Evolutionary conservation across 176 grass and related monocot species (phyloP), one percentile per base, ranked within the genome.

Genomic region (Luzula sylvatica): DNA sequence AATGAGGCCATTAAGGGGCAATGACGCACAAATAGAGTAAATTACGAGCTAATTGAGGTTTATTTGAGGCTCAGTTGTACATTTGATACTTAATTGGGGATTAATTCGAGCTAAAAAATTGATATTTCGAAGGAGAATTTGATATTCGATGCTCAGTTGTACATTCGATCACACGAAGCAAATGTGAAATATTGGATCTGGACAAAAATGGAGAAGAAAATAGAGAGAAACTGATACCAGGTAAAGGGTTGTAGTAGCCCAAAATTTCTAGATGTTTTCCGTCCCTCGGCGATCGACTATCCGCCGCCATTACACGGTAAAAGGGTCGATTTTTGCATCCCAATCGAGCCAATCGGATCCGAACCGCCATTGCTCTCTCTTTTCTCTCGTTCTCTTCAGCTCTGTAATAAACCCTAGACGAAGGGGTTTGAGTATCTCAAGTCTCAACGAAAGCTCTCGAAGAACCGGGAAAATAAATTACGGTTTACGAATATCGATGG

Each of bases 161-260:
- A n/a, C n/a, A n/a, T n/a, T n/a, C n/a, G n/a, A n/a, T n/a, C n/a
- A n/a, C n/a, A n/a, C 1, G 8, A 44, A 44, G 22, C 1, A 12
- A 54, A 46, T 28, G 3, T 22, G 16, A 48, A 13, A 11, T 42
- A 40, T 0, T 7, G 15, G 39, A 42, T n/a, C 3, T 26, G 29
- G 1, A 27, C 4, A 1, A 18, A n/a, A n/a, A n/a, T n/a, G n/a
- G n/a, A n/a, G n/a, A n/a, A n/a, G n/a, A n/a, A 61, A 28, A 15
- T 40, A 15, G 47, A 25, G 26, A 44, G 27, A 7, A 0, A 3
- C 4, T 2, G 20, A 3, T 32, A 70, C 82, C 78, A 0, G 74
- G 78, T 44, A 95, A 65, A 4, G 90, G 83, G 67, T 95, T 88
- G 73, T 82, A 95, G 66, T 88, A 95, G 14, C 80, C 84, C 73